Evolutionary conservation across 768 basidiomycete species (phyloP).

Genomic region (Russula griseocarnosa): DNA sequence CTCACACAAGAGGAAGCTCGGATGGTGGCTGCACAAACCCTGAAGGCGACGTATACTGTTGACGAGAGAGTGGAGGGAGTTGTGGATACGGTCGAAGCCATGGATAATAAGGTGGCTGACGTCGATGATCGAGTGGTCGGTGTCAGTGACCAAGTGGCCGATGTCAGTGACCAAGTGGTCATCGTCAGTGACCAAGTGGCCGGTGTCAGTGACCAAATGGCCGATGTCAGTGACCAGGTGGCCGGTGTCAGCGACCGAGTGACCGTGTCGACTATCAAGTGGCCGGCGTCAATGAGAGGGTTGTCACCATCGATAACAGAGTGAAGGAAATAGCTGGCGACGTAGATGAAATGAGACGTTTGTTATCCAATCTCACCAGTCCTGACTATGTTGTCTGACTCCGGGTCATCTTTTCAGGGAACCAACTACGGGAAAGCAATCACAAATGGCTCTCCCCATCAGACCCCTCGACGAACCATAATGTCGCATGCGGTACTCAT

Average conservation of each 20-base stretch:
- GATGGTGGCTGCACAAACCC: not conserved
- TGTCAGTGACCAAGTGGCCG: too few species aligned
- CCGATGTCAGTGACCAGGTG: too few species aligned
- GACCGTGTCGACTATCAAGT: not conserved
- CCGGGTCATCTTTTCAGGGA: not conserved
- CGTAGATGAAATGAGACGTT: not conserved
- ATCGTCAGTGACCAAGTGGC: not conserved
- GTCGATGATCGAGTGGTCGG: not conserved
- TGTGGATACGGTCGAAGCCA: not conserved
- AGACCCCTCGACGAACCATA: slow-evolving; percentile 8
- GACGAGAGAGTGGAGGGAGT: not conserved
- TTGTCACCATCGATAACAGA: not conserved
- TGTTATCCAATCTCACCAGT: not conserved
- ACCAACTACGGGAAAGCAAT: not conserved
- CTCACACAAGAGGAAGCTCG: not conserved
- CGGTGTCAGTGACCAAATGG: too few species aligned
- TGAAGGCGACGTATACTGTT: not conserved
- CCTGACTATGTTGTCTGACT: not conserved
- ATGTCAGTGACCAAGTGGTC: not conserved
- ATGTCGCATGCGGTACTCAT: not conserved
- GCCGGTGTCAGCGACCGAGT: not conserved
- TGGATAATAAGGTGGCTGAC: not conserved
- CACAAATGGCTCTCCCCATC: slow-evolving; percentile 12
- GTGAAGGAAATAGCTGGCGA: not conserved
- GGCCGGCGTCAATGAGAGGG: not conserved